phyloP scores from a whole-genome alignment of 2,329 filamentous ascomycete genomes.

The Botrytis tulipae region DNA sequence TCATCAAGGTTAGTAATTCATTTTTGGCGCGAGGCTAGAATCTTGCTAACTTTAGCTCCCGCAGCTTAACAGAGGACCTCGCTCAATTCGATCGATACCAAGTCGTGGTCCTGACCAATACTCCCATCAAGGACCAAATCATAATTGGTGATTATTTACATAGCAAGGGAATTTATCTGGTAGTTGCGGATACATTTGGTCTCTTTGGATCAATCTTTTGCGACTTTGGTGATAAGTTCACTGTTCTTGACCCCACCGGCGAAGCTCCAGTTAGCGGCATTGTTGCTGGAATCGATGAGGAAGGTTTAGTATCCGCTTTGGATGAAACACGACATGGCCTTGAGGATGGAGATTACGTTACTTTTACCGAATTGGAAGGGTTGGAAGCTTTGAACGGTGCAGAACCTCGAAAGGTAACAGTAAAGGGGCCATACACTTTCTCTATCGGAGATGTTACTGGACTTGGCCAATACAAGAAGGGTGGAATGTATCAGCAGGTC shows the following conservation, averaged over 20 bases:
- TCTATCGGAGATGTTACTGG: conserved; percentile 91
- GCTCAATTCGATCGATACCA: conserved; percentile 87
- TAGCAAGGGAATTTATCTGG: conserved; percentile 85
- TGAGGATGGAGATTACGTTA: conserved; percentile 95
- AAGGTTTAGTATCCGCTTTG: conserved; percentile 85
- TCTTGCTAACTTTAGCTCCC: conserved; percentile 27
- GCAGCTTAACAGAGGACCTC: conserved; percentile 71
- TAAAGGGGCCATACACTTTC: conserved; percentile 96
- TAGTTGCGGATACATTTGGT: conserved; percentile 85
- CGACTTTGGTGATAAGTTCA: conserved; percentile 94
- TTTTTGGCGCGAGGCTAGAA: not conserved
- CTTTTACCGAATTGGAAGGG: conserved; percentile 88
- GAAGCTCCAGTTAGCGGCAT: conserved; percentile 87
- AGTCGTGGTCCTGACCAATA: conserved; percentile 85
- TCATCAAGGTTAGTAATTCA: conserved; percentile 48
- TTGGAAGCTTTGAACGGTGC: conserved; percentile 84
- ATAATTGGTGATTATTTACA: conserved; percentile 91
- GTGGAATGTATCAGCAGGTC: conserved; percentile 90
- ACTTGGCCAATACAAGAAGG: conserved; percentile 81
- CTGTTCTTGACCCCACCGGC: conserved; percentile 83
- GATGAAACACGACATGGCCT: conserved; percentile 94
- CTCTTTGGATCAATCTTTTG: conserved; percentile 96
- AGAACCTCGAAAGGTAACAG: conserved; percentile 84
- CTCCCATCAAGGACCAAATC: conserved; percentile 76
- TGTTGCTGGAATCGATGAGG: conserved; percentile 82